phyloP scores from a whole-genome alignment of 148 eudicot species.

The Pharnaceum exiguum region DNA sequence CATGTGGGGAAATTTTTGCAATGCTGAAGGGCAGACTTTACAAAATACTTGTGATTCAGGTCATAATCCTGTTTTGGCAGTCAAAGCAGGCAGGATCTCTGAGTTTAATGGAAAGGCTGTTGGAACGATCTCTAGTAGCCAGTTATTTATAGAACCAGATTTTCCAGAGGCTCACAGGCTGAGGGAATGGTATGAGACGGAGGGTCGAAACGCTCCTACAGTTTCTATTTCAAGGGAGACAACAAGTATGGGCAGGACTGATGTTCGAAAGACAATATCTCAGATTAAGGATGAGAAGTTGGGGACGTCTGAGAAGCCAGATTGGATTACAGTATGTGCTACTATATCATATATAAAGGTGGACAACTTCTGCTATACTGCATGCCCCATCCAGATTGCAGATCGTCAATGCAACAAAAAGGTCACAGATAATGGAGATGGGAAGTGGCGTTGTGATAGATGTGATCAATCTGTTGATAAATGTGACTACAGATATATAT shows the following conservation, averaged over 20 bases:
- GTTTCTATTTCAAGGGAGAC: slow-evolving; percentile 67
- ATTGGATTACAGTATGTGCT: slow-evolving; percentile 81
- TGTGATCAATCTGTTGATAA: slow-evolving; percentile 82
- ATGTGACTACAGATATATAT: slow-evolving; percentile 83
- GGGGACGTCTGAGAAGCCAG: slow-evolving; percentile 90
- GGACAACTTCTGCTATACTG: slow-evolving; percentile 83
- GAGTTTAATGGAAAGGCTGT: slow-evolving; percentile 82
- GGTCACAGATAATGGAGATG: slow-evolving; percentile 87
- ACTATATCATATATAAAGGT: slow-evolving; percentile 56
- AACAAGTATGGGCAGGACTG: slow-evolving; percentile 31
- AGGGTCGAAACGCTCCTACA: slow-evolving; percentile 53
- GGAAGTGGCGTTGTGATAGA: slow-evolving; percentile 86
- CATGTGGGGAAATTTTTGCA: slow-evolving; percentile 90
- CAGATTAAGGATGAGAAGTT: slow-evolving; percentile 92
- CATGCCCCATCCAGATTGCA: slow-evolving; percentile 67
- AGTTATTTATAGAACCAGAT: slow-evolving; percentile 84
- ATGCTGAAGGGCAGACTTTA: slow-evolving; percentile 67
- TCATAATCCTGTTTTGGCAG: slow-evolving; percentile 70
- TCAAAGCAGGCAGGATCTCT: slow-evolving; percentile 66
- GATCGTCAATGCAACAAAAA: slow-evolving; percentile 88
- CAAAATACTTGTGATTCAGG: slow-evolving; percentile 80
- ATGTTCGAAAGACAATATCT: slow-evolving; percentile 64
- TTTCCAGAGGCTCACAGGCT: slow-evolving; percentile 65
- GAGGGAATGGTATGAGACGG: slow-evolving; percentile 69
- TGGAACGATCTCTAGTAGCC: slow-evolving; percentile 66